phyloP scores from a whole-genome alignment of 2,329 filamentous ascomycete genomes.

The Aspergillus phoenicis region DNA sequence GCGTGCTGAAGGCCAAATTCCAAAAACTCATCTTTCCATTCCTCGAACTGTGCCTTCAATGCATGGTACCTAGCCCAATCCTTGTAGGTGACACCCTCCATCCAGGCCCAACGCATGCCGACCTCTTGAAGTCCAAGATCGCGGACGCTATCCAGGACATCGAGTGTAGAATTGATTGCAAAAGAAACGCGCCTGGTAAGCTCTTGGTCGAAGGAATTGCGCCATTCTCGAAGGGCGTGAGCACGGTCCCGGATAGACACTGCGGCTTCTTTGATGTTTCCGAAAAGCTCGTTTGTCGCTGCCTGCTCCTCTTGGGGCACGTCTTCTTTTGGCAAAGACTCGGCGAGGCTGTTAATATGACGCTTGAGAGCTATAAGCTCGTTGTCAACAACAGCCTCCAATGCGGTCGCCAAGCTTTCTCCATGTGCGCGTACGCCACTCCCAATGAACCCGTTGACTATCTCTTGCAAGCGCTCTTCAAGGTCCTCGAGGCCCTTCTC shows the following conservation, averaged over 20 bases:
- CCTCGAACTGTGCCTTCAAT: conserved; percentile 76
- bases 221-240: conserved; percentile 76
- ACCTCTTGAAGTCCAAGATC: conserved; percentile 87
- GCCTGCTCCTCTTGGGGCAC: conserved; percentile 55
- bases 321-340: conserved; percentile 60
- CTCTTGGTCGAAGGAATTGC: conserved; percentile 69
- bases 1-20: conserved; percentile 74
- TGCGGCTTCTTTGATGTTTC: conserved; percentile 67
- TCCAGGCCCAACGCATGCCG: conserved; percentile 92
- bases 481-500: conserved; percentile 78
- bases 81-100: conserved; percentile 92
- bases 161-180: conserved; percentile 77
- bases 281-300: conserved; percentile 55
- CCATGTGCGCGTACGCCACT: conserved; percentile 57
- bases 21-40: conserved; percentile 83
- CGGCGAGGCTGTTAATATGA: conserved; percentile 62
- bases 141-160: conserved; percentile 78
- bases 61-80: conserved; percentile 96
- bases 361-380: conserved; percentile 68
- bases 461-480: conserved; percentile 64
- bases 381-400: conserved; percentile 67
- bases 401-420: conserved; percentile 60
- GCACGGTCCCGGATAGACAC: conserved; percentile 74
- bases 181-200: conserved; percentile 68
- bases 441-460: conserved; percentile 71